Conservation (phyloP, 2,329 filamentous ascomycete genomes). For the Diplodia intermedia region DNA sequence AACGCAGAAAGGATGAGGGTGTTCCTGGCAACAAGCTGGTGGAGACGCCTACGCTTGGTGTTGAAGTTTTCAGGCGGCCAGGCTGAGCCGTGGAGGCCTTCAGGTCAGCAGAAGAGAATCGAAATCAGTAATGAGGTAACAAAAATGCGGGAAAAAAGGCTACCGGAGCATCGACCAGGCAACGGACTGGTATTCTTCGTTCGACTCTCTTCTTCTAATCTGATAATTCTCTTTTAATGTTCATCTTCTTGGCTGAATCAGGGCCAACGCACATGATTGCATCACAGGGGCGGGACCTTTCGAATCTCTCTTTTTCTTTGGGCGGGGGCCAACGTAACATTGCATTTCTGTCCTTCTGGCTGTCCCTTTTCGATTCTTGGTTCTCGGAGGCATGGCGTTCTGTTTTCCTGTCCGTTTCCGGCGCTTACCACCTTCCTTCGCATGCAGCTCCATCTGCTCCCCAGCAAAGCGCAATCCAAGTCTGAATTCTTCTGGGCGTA, state of each 20-base stretch:
- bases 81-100: constrained; percentile 38
- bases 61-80: constrained; percentile 66
- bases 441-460: not conserved
- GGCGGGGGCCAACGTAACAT: not conserved
- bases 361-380: constrained; percentile 3
- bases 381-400: not conserved
- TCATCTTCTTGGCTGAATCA: constrained; percentile 3
- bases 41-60: constrained; percentile 70
- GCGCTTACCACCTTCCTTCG: constrained; percentile 1
- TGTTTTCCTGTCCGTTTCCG: not conserved
- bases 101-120: not conserved
- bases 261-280: constrained; percentile 27
- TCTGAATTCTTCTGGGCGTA: not conserved
- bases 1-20: constrained; percentile 76
- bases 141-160: not conserved
- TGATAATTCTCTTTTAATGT: constrained; percentile 8
- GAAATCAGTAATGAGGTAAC: not conserved
- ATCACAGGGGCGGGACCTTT: constrained; percentile 27
- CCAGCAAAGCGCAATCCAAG: constrained; percentile 14
- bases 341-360: constrained; percentile 17
- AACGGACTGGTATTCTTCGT: not conserved
- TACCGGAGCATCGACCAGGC: no score
- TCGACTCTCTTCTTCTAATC: constrained; percentile 5
- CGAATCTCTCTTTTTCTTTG: not conserved
- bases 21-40: constrained; percentile 70